Evolutionary conservation across 1,284 basidiomycete species (phyloP).

Genomic region (Gymnopus androsaceus): DNA sequence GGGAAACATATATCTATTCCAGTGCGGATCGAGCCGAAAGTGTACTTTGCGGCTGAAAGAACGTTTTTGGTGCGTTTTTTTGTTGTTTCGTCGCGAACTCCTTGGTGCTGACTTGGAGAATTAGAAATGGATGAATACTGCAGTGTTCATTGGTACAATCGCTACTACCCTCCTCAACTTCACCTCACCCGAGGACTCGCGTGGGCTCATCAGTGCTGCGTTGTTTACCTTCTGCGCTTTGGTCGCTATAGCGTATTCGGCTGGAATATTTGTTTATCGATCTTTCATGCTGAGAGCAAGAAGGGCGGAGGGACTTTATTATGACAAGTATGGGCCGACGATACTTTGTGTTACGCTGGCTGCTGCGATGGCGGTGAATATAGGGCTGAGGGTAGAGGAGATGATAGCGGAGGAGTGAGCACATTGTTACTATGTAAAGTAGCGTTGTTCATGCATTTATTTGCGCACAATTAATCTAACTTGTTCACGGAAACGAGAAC

Average conservation of each 20-base stretch:
- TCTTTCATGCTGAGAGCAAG: conserved; percentile 75
- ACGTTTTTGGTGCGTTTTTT: conserved; percentile 74
- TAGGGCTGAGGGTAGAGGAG: conserved; percentile 60
- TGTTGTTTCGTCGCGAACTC: conserved; percentile 12
- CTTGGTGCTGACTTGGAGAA: conserved; percentile 14
- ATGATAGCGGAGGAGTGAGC: conserved; percentile 28
- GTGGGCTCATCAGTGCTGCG: conserved; percentile 81
- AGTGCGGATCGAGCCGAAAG: conserved; percentile 95
- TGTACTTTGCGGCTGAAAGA: conserved; percentile 95
- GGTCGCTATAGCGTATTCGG: conserved; percentile 88
- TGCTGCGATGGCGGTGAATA: conserved; percentile 74
- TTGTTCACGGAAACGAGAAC: no score
- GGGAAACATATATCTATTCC: conserved; percentile 94
- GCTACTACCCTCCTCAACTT: conserved; percentile 93
- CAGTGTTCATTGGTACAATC: conserved; percentile 86
- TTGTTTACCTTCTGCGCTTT: conserved; percentile 91
- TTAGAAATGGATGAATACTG: conserved; percentile 95
- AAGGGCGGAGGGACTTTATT: conserved; percentile 81
- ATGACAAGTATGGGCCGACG: conserved; percentile 87
- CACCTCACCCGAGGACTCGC: conserved; percentile 70
- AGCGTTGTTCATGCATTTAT: no score
- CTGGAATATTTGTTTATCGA: conserved; percentile 86
- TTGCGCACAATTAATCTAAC: no score
- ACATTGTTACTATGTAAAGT: neutral
- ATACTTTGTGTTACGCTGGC: conserved; percentile 73